Percentiles rank a stretch among this genome's conserved stretches.
Evolutionary conservation across 192 early-diverging fungal genomes (phyloP).

Genomic region (Linnemannia hyalina): DNA sequence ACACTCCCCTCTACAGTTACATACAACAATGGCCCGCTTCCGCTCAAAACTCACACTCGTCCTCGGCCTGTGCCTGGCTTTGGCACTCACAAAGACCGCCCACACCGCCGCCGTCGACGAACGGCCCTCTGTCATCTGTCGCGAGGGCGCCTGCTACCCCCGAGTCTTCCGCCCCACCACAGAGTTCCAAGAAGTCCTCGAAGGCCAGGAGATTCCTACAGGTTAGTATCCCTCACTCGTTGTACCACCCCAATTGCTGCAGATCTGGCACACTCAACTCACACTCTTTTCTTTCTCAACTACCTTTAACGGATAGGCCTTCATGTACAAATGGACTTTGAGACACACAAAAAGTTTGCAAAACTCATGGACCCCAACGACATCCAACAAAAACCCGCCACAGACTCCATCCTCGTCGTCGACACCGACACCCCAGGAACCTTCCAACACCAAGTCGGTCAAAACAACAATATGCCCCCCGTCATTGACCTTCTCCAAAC

Average conservation of each 20-base stretch:
- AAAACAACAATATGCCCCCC: slow-evolving; percentile 24
- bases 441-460: slow-evolving; percentile 29
- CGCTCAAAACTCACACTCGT: slow-evolving; percentile 43
- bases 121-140: slow-evolving; percentile 39
- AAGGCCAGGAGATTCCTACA: slow-evolving; percentile 72
- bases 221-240: slow-evolving; percentile 29
- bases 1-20: not conserved
- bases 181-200: slow-evolving; percentile 69
- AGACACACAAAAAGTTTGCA: slow-evolving; percentile 67
- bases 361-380: slow-evolving; percentile 63
- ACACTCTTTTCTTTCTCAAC: not conserved
- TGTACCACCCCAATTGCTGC: not conserved
- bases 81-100: slow-evolving; percentile 38
- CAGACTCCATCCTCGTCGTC: slow-evolving; percentile 48
- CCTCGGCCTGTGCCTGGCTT: slow-evolving; percentile 42
- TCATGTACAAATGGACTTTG: slow-evolving; percentile 74
- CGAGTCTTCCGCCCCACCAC: slow-evolving; percentile 67
- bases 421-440: slow-evolving; percentile 47
- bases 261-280: not conserved
- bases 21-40: slow-evolving; percentile 29
- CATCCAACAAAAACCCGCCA: slow-evolving; percentile 1
- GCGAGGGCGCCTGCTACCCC: slow-evolving; percentile 67
- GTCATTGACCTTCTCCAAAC: slow-evolving; percentile 19
- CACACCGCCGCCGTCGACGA: slow-evolving; percentile 26
- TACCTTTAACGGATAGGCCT: slow-evolving; percentile 55